Evolutionary conservation across 2,329 filamentous ascomycete genomes (phyloP).

Genomic region (Westerdykella ornata): DNA sequence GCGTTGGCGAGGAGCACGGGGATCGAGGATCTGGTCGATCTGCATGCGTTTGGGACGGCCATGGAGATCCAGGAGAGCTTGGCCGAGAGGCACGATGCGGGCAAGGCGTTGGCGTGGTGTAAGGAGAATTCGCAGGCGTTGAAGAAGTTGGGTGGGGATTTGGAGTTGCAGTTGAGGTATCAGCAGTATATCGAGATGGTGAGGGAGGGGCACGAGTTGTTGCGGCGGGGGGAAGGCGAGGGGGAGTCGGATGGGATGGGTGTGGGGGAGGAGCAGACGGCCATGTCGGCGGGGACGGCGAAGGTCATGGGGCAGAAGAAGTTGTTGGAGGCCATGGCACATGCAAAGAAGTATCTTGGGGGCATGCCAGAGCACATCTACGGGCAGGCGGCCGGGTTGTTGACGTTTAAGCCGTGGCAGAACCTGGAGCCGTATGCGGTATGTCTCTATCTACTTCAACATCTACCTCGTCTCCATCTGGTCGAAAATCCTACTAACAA

Average conservation of each 20-base stretch:
- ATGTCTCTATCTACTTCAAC: conserved; percentile 12
- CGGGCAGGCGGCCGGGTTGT: conserved; percentile 69
- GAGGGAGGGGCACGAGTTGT: conserved; percentile 46
- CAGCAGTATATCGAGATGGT: conserved; percentile 95
- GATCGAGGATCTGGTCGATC: conserved; percentile 77
- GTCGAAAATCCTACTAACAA: conserved; percentile 14
- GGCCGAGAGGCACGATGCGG: conserved; percentile 57
- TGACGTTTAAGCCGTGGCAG: conserved; percentile 64
- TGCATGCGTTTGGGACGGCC: conserved; percentile 80
- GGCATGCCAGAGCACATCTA: conserved; percentile 61
- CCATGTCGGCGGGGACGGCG: conserved; percentile 10
- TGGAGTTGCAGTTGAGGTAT: conserved; percentile 88
- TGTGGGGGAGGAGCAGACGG: conserved; percentile 52
- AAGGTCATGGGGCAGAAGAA: conserved; percentile 42
- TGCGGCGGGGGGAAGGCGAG: conserved; percentile 9
- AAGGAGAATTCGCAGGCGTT: conserved; percentile 87
- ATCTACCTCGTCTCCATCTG: conserved; percentile 13
- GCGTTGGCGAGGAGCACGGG: conserved; percentile 67
- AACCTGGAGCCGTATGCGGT: conserved; percentile 56
- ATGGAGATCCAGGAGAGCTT: conserved; percentile 70
- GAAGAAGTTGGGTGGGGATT: conserved; percentile 77
- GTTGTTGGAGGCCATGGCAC: conserved; percentile 67
- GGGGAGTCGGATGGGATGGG: conserved; percentile 19
- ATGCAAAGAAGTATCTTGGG: conserved; percentile 77
- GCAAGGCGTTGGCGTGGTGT: conserved; percentile 83